phyloP scores from a whole-genome alignment of 441 rosid species.

The Erodium trifolium region DNA sequence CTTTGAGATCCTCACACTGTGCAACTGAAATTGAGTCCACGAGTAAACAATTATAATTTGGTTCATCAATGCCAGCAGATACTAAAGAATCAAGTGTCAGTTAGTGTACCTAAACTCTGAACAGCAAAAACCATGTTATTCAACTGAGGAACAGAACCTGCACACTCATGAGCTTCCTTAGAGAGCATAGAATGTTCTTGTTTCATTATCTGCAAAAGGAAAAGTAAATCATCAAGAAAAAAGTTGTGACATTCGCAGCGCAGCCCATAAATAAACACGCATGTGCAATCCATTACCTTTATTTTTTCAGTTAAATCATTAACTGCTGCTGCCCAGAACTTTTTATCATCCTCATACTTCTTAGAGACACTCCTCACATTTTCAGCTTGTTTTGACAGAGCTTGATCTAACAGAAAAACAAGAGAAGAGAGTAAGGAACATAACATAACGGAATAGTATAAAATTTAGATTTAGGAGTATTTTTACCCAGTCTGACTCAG shows the following conservation, averaged over 20 bases:
- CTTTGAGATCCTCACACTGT: constrained; percentile 52
- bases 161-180: constrained; percentile 57
- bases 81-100: constrained; percentile 6
- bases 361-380: constrained; percentile 42
- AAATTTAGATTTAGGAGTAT: background rate
- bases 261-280: constrained; percentile 13
- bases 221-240: constrained; percentile 13
- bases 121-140: constrained; percentile 37
- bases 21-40: background rate
- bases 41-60: constrained; percentile 4
- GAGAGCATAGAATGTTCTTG: constrained; percentile 66
- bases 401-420: constrained; percentile 38
- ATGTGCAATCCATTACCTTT: constrained; percentile 34
- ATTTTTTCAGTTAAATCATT: constrained; percentile 46
- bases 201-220: constrained; percentile 58
- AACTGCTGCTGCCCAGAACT: constrained; percentile 44
- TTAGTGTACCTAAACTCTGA: constrained; percentile 44
- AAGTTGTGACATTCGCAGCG: constrained; percentile 14
- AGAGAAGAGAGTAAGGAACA: constrained; percentile 5
- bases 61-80: background rate
- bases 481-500: background rate
- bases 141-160: constrained; percentile 41
- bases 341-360: constrained; percentile 49
- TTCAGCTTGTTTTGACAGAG: constrained; percentile 54
- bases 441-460: background rate